Evolutionary conservation across 345 rosid genomes (phyloP), one percentile per base, ranked within the genome.

Genomic region (Alliaria petiolata): DNA sequence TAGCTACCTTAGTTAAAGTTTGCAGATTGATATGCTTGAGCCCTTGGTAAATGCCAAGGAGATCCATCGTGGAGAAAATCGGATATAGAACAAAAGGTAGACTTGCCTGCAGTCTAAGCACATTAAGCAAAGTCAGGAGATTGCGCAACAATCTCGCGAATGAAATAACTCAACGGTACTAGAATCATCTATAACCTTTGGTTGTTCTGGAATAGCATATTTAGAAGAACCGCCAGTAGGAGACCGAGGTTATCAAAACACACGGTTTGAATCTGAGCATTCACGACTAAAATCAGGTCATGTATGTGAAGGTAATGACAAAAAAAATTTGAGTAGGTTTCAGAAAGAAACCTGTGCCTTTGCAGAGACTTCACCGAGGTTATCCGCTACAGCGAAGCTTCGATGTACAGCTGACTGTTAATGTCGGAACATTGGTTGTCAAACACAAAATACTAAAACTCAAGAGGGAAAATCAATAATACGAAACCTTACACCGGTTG

Each of bases 291-390:
- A 35, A 30, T 65, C 35, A 65, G 52, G 10, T 9, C 31, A 59
- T n/a, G n/a, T n/a, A n/a, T n/a, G n/a, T 17, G 57, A 53, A 0
- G 40, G 13, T 36, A 3, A 11, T 26, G 25, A 39, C 22, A n/a
- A 28, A 19, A 63, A 64, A n/a, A 55, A 55, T 16, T 16, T 2
- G 3, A 15, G 15, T 8, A 8, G 11, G 31, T 53, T 51, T 42
- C 26, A 2, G 9, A 28, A 30, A 34, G 0, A 50, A 19, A 92
- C 96, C 89, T 92, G 96, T 47, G 98, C 81, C 78, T 92, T 92
- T 2, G 96, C 96, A 67, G 98, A 89, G 72, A 89, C 86, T 86
- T 92, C 98, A 80, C 96, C 98, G 34, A 89, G 85, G 82, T 92
- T 92, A 83, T 88, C 96, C 22, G 87, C 91, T 60, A 92, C 63